These are phyloP conservation scores for Conoideocrella luteorostrata DNA, from an alignment of 2,329 filamentous ascomycete species.

Conservation along the genomic window DNA sequence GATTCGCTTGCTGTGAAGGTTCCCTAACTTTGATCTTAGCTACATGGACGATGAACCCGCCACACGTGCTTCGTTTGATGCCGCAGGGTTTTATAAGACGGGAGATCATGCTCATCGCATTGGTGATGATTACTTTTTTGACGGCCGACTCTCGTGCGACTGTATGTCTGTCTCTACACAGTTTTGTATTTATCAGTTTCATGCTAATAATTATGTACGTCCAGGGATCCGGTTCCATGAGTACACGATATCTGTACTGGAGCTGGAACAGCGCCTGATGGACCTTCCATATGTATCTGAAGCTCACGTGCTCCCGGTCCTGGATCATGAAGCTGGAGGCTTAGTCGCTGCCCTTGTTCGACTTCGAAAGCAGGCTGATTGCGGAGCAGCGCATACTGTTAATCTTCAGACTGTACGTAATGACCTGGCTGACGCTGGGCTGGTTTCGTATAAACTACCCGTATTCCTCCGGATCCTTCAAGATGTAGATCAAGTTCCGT, in stretches of 20 bases:
- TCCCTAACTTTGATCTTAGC: background rate
- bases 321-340: background rate
- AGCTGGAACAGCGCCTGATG: background rate
- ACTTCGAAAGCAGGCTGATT: background rate
- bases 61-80: background rate
- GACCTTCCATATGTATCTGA: background rate
- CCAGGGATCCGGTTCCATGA: slow-evolving; percentile 1
- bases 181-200: background rate
- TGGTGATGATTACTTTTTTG: background rate
- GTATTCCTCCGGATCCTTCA: background rate
- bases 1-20: background rate
- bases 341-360: background rate
- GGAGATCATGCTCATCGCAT: background rate
- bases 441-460: background rate
- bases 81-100: background rate
- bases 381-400: background rate
- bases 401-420: background rate
- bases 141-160: background rate
- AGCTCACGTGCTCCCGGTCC: background rate
- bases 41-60: background rate
- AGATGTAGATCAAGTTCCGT: background rate
- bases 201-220: background rate
- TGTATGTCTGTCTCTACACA: background rate
- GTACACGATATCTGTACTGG: background rate
- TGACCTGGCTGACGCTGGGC: background rate